Conservation (phyloP, 148 eudicot species). For the Silene conica region DNA sequence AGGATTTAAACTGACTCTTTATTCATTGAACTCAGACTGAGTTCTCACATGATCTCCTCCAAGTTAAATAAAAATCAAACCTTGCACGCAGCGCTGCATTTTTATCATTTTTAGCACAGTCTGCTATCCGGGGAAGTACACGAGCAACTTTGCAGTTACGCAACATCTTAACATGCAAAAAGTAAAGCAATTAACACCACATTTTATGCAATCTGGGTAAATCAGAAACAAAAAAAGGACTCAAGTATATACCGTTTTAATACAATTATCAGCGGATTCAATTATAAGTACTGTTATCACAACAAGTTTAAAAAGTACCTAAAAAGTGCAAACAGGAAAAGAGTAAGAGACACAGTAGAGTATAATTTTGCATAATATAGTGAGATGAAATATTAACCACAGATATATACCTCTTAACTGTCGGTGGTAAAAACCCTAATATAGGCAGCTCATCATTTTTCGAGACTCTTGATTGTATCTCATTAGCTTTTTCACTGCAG, state of each 20-base stretch:
- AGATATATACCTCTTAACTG: slow-evolving; percentile 53
- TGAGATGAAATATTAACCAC: background rate
- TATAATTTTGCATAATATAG: background rate
- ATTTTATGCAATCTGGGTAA: slow-evolving; percentile 7
- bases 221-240: background rate
- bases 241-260: slow-evolving; percentile 68
- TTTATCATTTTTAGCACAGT: slow-evolving; percentile 87
- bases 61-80: slow-evolving; percentile 31
- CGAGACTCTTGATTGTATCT: slow-evolving; percentile 34
- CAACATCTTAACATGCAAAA: slow-evolving; percentile 60
- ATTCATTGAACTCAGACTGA: background rate
- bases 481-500: slow-evolving; percentile 68
- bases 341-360: slow-evolving; percentile 30
- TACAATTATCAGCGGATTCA: slow-evolving; percentile 99
- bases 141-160: slow-evolving; percentile 98
- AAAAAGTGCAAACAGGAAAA: slow-evolving; percentile 17
- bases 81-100: slow-evolving; percentile 88
- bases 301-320: slow-evolving; percentile 97
- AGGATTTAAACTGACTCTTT: background rate
- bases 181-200: background rate
- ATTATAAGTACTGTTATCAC: slow-evolving; percentile 98
- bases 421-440: slow-evolving; percentile 39
- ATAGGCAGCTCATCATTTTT: slow-evolving; percentile 20
- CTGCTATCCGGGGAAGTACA: slow-evolving; percentile 85
- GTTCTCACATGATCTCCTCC: background rate